A percentile compares a stretch with the other conserved stretches of the same genome.
Conservation (phyloP, 129 eudicot genomes). For the Helianthus annuus region DNA sequence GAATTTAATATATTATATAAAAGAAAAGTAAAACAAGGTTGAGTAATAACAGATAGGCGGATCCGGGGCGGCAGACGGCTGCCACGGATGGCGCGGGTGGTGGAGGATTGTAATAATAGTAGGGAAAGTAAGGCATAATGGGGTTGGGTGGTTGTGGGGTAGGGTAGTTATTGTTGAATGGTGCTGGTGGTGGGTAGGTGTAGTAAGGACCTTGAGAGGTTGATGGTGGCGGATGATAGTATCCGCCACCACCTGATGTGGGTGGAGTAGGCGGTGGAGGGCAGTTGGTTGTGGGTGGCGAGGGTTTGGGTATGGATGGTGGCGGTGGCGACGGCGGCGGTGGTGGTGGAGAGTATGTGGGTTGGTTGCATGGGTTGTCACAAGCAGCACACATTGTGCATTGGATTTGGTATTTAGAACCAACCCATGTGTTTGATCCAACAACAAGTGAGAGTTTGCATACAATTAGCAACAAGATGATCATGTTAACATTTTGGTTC, state of each 20-base stretch:
- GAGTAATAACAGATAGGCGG: constrained; percentile 10
- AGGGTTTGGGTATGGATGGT: constrained; percentile 35
- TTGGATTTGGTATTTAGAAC: constrained; percentile 74
- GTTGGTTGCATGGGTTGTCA: constrained; percentile 72
- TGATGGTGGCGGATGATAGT: constrained; percentile 38
- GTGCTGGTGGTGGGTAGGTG: constrained; percentile 40
- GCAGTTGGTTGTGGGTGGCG: constrained; percentile 31
- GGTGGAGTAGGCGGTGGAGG: constrained; percentile 63
- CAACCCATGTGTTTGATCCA: constrained; percentile 48
- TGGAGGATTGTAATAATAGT: constrained; percentile 72
- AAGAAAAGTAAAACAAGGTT: constrained; percentile 17
- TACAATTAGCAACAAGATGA: constrained; percentile 28
- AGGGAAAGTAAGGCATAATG: constrained; percentile 84
- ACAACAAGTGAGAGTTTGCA: constrained; percentile 15
- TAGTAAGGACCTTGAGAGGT: constrained; percentile 31
- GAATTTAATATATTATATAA: not conserved
- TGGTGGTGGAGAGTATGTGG: constrained; percentile 55
- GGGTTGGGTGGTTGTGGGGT: constrained; percentile 90
- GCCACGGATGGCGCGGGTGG: constrained; percentile 37
- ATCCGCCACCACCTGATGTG: constrained; percentile 33
- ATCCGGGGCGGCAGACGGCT: constrained; percentile 19
- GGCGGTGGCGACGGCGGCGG: constrained; percentile 44
- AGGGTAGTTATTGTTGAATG: constrained; percentile 39
- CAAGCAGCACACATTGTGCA: constrained; percentile 91
- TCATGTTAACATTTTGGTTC: constrained; percentile 28